Base-by-base conservation (phyloP, 768 basidiomycete species). In the Aureoboletus auriporus region DNA sequence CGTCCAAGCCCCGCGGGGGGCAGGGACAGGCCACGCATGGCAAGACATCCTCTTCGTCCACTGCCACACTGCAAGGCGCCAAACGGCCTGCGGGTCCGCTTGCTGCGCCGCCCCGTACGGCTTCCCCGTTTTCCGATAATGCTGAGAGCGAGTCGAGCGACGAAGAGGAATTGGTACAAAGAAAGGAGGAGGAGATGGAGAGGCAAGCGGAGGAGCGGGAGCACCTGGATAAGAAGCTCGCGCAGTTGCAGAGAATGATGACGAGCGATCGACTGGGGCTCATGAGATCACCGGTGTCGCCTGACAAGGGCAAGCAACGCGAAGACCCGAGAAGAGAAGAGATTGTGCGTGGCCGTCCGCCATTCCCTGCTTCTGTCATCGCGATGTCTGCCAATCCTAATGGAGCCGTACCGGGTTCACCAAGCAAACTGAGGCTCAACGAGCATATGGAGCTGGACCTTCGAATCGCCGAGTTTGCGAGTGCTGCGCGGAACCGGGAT, bases 241-340 rank as follows among this genome's bases (percentile, higher is more conserved):
- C 76, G 40, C 79, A 85, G 29, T 70, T 92, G 16, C 79, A 88
- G 60, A 74, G 63, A 44, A 80, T 84, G 75, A 84, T 92, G 71
- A 89, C 84, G 1, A 82, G 75, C 50, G 88, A 90, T 40, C 71
- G 76, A 17, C 61, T 92, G 17, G 89, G 89, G 1, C 74, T 93
- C 16, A 83, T 90, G 42, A 58, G 63, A 12, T 72, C 73, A 3
- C 51, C 61, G 8, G 38, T 53, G 29, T 62, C 66, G 10, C 66
- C 59, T 33, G 63, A 57, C 23, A 76, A 76, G 57, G 71, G 62
- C 13, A 76, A 74, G 55, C 47, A 26, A 34, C 62, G 56, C 12
- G 59, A 64, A 27, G 51, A 50, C 23, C 4, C 42, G 5, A 50
- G 41, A 46, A 49, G 40, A 39, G 59, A 50, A 4, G 68, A 62